Conservation (phyloP, 805 yeast genomes). For the Candida multigemmis region DNA sequence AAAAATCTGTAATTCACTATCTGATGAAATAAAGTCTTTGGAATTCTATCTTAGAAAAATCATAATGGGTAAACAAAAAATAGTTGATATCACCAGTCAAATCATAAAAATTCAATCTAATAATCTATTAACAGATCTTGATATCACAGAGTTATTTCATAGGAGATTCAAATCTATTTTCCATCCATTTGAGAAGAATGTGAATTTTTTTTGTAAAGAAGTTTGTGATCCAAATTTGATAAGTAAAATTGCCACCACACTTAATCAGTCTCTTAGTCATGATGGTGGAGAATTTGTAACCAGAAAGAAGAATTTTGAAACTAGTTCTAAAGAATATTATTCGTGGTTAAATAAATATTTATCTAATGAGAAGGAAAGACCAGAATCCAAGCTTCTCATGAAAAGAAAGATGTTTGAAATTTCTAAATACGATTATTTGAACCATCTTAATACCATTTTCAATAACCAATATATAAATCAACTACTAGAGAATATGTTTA, state of each 20-base stretch:
- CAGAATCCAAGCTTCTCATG: slow-evolving; percentile 26
- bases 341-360: slow-evolving; percentile 35
- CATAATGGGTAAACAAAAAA: slow-evolving; percentile 6
- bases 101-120: slow-evolving; percentile 16
- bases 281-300: slow-evolving; percentile 13
- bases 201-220: slow-evolving; percentile 16
- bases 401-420: slow-evolving; percentile 33
- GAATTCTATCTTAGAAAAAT: slow-evolving; percentile 18
- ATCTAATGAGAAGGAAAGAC: slow-evolving; percentile 34
- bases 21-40: slow-evolving; percentile 21
- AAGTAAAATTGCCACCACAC: slow-evolving; percentile 15
- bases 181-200: slow-evolving; percentile 22
- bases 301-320: slow-evolving; percentile 26
- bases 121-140: slow-evolving; percentile 12
- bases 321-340: slow-evolving; percentile 31
- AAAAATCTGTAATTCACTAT: slow-evolving; percentile 11
- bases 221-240: slow-evolving; percentile 19
- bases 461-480: slow-evolving; percentile 33
- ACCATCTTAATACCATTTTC: slow-evolving; percentile 24
- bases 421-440: slow-evolving; percentile 37
- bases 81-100: slow-evolving; percentile 14
- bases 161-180: slow-evolving; percentile 14
- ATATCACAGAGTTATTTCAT: slow-evolving; percentile 16
- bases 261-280: slow-evolving; percentile 4
- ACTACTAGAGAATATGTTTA: slow-evolving; percentile 25